Percentiles rank a stretch among this genome's conserved stretches.
Conservation (phyloP, 2,329 filamentous ascomycete genomes). For the Ceratocystis cacaofunesta region DNA sequence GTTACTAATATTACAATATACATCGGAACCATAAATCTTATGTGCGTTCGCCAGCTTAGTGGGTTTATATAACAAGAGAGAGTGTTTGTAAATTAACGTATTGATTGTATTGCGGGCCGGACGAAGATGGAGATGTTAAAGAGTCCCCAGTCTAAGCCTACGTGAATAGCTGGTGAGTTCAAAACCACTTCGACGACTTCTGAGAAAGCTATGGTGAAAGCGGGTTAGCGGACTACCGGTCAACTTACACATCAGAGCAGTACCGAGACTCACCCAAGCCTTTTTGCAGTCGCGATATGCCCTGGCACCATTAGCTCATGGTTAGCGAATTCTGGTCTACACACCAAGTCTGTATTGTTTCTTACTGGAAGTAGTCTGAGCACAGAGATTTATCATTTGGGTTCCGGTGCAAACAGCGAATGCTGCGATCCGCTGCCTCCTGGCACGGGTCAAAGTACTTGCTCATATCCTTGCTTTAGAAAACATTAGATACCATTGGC, state of each 20-base stretch:
- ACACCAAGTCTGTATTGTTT: slow-evolving; percentile 16
- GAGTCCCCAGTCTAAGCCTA: too few relatives aligned
- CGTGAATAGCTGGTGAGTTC: background rate
- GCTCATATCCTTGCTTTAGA: slow-evolving; percentile 63
- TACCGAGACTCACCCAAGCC: slow-evolving; percentile 53
- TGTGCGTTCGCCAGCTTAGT: background rate
- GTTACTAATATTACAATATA: too few relatives aligned
- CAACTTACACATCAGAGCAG: background rate
- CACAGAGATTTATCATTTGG: slow-evolving; percentile 80
- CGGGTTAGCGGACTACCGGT: background rate
- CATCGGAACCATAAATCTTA: too few relatives aligned
- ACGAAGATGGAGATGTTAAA: too few relatives aligned
- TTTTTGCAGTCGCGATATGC: slow-evolving; percentile 93
- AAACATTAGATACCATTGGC: background rate
- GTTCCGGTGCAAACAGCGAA: slow-evolving; percentile 80
- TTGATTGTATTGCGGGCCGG: background rate
- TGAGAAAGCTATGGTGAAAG: slow-evolving; percentile 9
- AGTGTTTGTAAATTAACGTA: background rate
- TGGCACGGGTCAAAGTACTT: slow-evolving; percentile 94
- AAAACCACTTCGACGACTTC: slow-evolving; percentile 13
- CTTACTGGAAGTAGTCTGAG: slow-evolving; percentile 87
- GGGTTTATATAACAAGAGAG: background rate
- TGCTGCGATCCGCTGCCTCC: slow-evolving; percentile 71
- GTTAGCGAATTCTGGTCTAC: background rate
- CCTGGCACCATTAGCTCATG: slow-evolving; percentile 31